Conservation (phyloP, 1,139 yeast genomes). For the Candida sp. region DNA sequence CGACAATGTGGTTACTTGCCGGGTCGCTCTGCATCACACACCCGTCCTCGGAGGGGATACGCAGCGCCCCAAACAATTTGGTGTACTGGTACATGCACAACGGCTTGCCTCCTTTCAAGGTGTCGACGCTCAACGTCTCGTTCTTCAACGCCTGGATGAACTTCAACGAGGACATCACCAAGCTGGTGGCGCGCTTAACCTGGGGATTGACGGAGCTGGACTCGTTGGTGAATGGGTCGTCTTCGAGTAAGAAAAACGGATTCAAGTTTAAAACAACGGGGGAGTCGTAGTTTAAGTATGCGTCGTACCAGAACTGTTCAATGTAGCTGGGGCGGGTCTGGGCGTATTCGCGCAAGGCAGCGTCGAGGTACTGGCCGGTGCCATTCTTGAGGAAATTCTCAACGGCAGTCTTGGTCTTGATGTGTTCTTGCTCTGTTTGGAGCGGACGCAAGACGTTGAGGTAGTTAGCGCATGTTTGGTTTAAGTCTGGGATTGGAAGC, state of each 20-base stretch:
- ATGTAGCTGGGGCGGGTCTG: constrained; percentile 74
- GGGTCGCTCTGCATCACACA: constrained; percentile 86
- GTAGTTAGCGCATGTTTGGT: constrained; percentile 66
- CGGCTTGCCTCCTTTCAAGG: constrained; percentile 63
- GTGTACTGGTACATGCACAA: constrained; percentile 92
- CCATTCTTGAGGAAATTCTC: constrained; percentile 56
- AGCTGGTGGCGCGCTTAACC: constrained; percentile 81
- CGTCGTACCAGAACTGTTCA: constrained; percentile 94
- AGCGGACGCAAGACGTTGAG: constrained; percentile 72
- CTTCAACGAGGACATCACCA: constrained; percentile 76
- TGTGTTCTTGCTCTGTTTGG: constrained; percentile 74
- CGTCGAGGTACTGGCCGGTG: constrained; percentile 64
- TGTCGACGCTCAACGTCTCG: constrained; percentile 78
- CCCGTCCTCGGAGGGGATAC: constrained; percentile 80
- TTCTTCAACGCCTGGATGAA: constrained; percentile 80
- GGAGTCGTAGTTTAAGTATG: constrained; percentile 84
- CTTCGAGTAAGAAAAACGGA: constrained; percentile 87
- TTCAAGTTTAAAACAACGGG: constrained; percentile 89
- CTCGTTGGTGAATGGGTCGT: constrained; percentile 85
- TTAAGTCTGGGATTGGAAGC: constrained; percentile 80
- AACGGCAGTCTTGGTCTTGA: constrained; percentile 64
- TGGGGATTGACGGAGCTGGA: constrained; percentile 59
- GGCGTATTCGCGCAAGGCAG: constrained; percentile 65
- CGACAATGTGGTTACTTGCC: constrained; percentile 78
- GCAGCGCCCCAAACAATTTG: constrained; percentile 82